phyloP scores from a whole-genome alignment of 495 filamentous ascomycete species.

The Jackrogersella minutella region DNA sequence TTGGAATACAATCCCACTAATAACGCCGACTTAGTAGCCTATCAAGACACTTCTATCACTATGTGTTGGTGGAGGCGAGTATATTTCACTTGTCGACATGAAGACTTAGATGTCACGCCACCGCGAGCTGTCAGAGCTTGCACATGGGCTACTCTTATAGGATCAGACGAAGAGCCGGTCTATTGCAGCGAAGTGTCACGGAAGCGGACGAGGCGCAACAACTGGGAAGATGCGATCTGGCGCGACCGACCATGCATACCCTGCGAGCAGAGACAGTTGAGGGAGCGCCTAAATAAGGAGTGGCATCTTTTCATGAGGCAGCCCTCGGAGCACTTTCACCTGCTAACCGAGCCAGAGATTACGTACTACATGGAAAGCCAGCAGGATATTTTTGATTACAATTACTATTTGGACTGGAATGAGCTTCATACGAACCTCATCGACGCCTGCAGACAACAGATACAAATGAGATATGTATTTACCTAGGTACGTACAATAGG shows the following conservation, averaged over 20 bases:
- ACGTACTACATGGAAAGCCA: background rate
- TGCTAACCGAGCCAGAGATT: background rate
- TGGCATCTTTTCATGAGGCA: background rate
- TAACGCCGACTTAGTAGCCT: background rate
- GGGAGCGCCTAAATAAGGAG: background rate
- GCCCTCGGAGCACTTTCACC: background rate
- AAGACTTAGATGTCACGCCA: constrained; percentile 7
- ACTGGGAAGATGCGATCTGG: background rate
- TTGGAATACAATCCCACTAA: background rate
- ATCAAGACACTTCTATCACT: background rate
- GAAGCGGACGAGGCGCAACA: background rate
- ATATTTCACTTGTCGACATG: constrained; percentile 16
- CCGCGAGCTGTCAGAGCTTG: background rate
- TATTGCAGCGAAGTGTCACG: background rate
- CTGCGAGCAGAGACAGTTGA: background rate
- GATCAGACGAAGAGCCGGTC: background rate
- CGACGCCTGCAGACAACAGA: too few species aligned
- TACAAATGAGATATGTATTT: too few species aligned
- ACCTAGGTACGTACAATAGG: too few species aligned
- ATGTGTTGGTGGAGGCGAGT: constrained; percentile 17
- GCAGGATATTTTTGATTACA: background rate
- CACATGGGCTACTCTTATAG: background rate
- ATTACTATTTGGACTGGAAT: too few species aligned
- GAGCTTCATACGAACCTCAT: too few species aligned
- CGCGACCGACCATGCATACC: background rate